Percentiles rank a stretch among this genome's conserved stretches.
These are phyloP conservation scores for Ensete glaucum DNA, from an alignment of 176 grass and related monocot genomes.

Conservation along the genomic window DNA sequence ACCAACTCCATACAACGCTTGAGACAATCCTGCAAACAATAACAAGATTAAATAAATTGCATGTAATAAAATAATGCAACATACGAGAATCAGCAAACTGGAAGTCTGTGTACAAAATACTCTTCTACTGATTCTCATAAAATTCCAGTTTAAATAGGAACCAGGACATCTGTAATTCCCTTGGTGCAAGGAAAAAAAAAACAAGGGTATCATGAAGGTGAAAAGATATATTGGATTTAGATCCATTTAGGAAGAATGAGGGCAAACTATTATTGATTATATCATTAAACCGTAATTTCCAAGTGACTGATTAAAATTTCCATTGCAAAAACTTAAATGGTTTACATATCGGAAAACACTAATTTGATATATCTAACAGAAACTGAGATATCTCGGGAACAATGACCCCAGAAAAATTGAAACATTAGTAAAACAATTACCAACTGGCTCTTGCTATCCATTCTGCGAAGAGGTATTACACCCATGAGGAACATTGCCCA, in stretches of 20 bases:
- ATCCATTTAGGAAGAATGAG: not conserved
- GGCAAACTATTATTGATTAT: not conserved
- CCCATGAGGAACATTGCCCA: constrained; percentile 97
- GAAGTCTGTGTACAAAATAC: constrained; percentile 1
- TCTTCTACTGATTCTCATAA: not conserved
- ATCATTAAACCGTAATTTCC: not conserved
- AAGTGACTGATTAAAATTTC: not conserved
- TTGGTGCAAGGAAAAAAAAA: not conserved
- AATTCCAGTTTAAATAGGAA: no score
- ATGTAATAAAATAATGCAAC: not conserved
- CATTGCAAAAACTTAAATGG: not conserved
- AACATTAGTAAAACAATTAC: constrained; percentile 33
- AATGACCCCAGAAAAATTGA: constrained; percentile 3
- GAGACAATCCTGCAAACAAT: constrained; percentile 65
- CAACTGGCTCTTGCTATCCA: constrained; percentile 92
- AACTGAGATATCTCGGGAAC: not conserved
- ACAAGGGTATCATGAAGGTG: not conserved
- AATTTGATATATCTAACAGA: not conserved
- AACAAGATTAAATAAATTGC: not conserved
- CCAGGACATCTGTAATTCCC: no score
- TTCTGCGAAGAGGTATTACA: constrained; percentile 72
- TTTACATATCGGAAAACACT: not conserved
- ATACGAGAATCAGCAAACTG: constrained; percentile 2
- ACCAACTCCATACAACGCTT: constrained; percentile 74
- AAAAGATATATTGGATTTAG: not conserved